These are phyloP conservation scores for Lithospermum erythrorhizon DNA, from an alignment of 257 asterid genomes.

Conservation along the genomic window DNA sequence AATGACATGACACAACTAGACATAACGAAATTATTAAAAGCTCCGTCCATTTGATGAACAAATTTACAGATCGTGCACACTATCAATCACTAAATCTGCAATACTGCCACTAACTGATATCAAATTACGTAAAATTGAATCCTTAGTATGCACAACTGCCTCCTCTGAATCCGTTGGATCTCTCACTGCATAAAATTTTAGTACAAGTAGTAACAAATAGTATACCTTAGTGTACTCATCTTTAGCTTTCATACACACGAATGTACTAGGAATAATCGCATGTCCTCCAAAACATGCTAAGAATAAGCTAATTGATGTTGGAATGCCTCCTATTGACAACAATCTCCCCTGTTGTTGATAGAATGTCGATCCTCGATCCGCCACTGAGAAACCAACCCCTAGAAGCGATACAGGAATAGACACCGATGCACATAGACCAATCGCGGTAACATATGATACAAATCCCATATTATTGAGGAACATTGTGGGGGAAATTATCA, in stretches of 20 bases:
- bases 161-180: too few relatives aligned
- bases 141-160: too few relatives aligned
- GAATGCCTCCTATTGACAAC: background rate
- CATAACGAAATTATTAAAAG: too few relatives aligned
- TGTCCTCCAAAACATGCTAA: conserved; percentile 1
- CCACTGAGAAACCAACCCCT: background rate
- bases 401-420: background rate
- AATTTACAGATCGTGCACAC: too few relatives aligned
- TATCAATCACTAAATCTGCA: too few relatives aligned
- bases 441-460: background rate
- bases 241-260: background rate
- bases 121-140: too few relatives aligned
- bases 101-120: too few relatives aligned
- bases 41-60: too few relatives aligned
- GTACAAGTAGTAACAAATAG: background rate
- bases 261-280: background rate
- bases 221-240: background rate
- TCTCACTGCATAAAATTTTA: too few relatives aligned
- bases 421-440: background rate
- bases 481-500: background rate
- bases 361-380: background rate
- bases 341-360: background rate
- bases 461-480: background rate
- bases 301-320: conserved; percentile 1
- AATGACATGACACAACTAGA: too few relatives aligned